Conservation (phyloP, 2,329 filamentous ascomycete genomes). For the Claviceps capensis region DNA sequence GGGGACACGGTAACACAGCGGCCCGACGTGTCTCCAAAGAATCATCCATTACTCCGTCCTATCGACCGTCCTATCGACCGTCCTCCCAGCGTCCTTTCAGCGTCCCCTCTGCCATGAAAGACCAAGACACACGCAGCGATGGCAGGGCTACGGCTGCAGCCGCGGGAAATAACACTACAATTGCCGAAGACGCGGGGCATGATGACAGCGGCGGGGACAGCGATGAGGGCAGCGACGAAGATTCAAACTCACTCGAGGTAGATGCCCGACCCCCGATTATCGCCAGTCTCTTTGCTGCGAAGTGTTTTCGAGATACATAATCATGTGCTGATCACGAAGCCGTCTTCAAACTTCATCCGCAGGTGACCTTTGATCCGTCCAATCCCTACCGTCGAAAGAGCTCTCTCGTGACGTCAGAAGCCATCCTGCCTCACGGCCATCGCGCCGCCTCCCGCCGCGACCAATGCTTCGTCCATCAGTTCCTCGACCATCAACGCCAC, state of each 20-base stretch:
- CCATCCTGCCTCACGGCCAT: constrained; percentile 19
- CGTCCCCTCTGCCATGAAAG: constrained; percentile 1
- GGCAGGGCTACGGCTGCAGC: constrained; percentile 4
- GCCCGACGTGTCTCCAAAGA: no score
- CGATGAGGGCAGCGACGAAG: constrained; percentile 31
- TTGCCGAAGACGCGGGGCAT: constrained; percentile 8
- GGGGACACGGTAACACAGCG: no score
- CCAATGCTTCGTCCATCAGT: constrained; percentile 52
- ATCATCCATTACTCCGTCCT: no score
- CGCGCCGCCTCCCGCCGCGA: constrained; percentile 21
- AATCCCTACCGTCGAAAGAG: constrained; percentile 53
- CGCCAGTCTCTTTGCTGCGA: not conserved
- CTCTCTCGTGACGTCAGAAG: constrained; percentile 43
- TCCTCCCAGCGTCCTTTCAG: no score
- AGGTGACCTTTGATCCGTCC: constrained; percentile 49
- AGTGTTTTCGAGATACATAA: not conserved
- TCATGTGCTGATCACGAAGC: not conserved
- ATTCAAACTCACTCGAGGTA: constrained; percentile 35
- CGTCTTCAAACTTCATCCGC: not conserved
- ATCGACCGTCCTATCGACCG: no score
- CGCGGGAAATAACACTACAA: constrained; percentile 12
- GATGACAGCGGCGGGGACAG: not conserved
- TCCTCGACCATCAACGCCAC: constrained; percentile 43
- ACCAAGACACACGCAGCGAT: constrained; percentile 11
- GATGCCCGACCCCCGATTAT: not conserved